A percentile compares a stretch with the other conserved stretches of the same genome.
Evolutionary conservation across 2,329 filamentous ascomycete species (phyloP).

Genomic region (Fusarium odoratissimum): DNA sequence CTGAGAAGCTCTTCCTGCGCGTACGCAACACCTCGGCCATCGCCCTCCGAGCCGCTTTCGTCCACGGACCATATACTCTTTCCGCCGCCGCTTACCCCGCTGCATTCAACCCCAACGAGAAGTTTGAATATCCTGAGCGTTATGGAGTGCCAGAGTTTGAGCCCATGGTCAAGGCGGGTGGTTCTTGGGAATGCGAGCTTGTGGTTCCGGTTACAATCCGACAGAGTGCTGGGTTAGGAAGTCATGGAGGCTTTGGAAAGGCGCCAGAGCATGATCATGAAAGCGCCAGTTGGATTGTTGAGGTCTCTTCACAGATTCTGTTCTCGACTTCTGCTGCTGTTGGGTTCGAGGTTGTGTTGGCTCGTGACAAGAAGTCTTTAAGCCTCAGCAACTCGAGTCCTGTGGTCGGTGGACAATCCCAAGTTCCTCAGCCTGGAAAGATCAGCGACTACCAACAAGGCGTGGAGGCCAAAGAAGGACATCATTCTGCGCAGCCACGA

Average conservation of each 20-base stretch:
- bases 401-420: conserved; percentile 57
- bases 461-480: conserved; percentile 64
- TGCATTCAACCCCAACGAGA: conserved; percentile 84
- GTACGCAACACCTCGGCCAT: conserved; percentile 94
- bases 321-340: conserved; percentile 92
- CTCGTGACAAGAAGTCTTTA: conserved; percentile 85
- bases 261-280: conserved; percentile 59
- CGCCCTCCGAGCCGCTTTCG: conserved; percentile 91
- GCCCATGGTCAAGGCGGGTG: conserved; percentile 94
- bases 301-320: conserved; percentile 91
- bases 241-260: conserved; percentile 59
- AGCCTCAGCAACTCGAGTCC: conserved; percentile 67
- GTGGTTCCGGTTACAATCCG: conserved; percentile 83
- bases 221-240: conserved; percentile 66
- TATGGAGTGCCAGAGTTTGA: conserved; percentile 92
- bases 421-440: conserved; percentile 74
- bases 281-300: conserved; percentile 86
- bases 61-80: conserved; percentile 94
- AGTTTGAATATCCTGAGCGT: conserved; percentile 74
- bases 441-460: conserved; percentile 81
- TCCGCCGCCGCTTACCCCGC: conserved; percentile 88
- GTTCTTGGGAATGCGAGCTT: conserved; percentile 83
- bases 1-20: conserved; percentile 82
- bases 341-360: conserved; percentile 86
- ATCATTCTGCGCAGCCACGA: conserved; percentile 72